phyloP scores from a whole-genome alignment of 2,329 filamentous ascomycete genomes.

The Lachnellula subtilissima region DNA sequence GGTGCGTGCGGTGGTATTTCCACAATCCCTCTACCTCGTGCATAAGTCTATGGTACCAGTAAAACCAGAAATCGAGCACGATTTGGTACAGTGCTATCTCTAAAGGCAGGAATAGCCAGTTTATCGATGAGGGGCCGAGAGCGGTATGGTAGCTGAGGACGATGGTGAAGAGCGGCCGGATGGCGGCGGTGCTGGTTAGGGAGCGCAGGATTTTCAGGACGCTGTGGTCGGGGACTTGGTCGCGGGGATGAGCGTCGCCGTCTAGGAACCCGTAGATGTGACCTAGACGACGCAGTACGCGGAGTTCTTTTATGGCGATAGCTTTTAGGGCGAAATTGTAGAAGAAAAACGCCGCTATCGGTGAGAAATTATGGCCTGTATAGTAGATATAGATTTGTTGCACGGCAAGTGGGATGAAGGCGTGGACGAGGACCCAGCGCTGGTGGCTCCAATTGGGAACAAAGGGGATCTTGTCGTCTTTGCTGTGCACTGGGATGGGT shows the following conservation, averaged over 20 bases:
- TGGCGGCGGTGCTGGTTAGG: constrained; percentile 19
- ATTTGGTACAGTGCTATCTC: constrained; percentile 31
- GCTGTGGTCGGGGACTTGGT: constrained; percentile 33
- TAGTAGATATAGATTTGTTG: no score
- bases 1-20: constrained; percentile 32
- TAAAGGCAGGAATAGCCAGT: constrained; percentile 25
- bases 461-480: no score
- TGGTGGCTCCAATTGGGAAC: no score
- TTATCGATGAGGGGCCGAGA: constrained; percentile 10
- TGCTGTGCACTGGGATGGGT: no score
- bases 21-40: constrained; percentile 29
- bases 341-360: no score
- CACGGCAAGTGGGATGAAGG: no score
- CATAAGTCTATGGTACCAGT: constrained; percentile 30
- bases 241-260: constrained; percentile 33
- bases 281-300: constrained; percentile 16
- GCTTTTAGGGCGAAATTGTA: no score
- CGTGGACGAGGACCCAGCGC: no score
- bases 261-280: constrained; percentile 32
- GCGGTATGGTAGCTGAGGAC: constrained; percentile 25
- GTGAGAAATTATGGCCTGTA: no score
- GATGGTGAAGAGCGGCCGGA: constrained; percentile 23
- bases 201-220: constrained; percentile 24
- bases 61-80: constrained; percentile 32
- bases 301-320: no score